These are phyloP conservation scores for Corymbia maculata DNA, from an alignment of 345 rosid species.

Conservation along the genomic window DNA sequence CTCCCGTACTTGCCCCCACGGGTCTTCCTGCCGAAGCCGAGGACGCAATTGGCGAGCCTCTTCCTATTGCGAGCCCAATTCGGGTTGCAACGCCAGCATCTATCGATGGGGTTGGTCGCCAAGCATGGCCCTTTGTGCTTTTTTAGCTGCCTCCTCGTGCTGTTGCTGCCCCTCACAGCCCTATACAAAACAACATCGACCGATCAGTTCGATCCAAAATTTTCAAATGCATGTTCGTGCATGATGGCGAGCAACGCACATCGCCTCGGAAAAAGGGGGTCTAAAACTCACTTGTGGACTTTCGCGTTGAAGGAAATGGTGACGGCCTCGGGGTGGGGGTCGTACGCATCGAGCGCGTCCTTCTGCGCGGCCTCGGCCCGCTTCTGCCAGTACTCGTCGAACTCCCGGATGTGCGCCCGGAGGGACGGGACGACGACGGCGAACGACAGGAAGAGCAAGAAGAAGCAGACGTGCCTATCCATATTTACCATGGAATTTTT, in stretches of 20 bases:
- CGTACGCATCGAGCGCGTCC: constrained; percentile 22
- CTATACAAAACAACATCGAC: background rate
- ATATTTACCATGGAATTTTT: background rate
- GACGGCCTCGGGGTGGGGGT: constrained; percentile 41
- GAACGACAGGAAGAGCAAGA: constrained; percentile 10
- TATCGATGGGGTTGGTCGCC: constrained; percentile 78
- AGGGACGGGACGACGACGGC: constrained; percentile 8
- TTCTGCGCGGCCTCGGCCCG: constrained; percentile 25
- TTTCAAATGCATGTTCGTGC: background rate
- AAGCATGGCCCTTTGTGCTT: constrained; percentile 29
- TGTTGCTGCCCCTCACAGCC: constrained; percentile 13
- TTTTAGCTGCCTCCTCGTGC: constrained; percentile 37
- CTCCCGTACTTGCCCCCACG: constrained; percentile 55
- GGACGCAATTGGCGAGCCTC: constrained; percentile 43
- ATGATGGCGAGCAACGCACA: too few species aligned
- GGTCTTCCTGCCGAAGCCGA: constrained; percentile 58
- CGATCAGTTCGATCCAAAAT: background rate
- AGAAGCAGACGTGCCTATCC: background rate
- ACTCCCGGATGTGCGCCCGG: constrained; percentile 21
- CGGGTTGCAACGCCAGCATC: constrained; percentile 73
- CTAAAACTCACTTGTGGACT: constrained; percentile 24
- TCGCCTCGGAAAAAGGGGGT: background rate
- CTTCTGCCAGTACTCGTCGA: constrained; percentile 52
- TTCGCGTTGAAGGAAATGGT: constrained; percentile 27
- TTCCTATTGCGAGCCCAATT: constrained; percentile 52